Percentiles rank a stretch among this genome's conserved stretches.
phyloP scores from a whole-genome alignment of 768 basidiomycete species.

The Pleurotus ostreatus region DNA sequence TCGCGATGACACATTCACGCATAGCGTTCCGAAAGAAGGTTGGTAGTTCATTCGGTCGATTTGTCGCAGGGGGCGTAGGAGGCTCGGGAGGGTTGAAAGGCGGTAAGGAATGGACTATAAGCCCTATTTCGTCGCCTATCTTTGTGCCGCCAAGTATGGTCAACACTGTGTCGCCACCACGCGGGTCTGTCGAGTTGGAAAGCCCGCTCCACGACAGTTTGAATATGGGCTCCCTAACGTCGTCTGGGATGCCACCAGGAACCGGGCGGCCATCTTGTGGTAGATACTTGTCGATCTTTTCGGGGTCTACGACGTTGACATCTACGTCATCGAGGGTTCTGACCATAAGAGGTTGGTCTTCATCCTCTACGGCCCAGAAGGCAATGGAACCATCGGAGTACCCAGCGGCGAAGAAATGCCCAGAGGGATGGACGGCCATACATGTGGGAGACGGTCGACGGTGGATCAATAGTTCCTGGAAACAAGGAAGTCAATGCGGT shows the following conservation, averaged over 20 bases:
- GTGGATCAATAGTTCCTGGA: constrained; percentile 64
- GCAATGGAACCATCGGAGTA: constrained; percentile 79
- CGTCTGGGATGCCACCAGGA: constrained; percentile 8
- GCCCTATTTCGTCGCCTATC: constrained; percentile 48
- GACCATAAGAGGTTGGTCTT: constrained; percentile 70
- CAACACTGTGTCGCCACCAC: constrained; percentile 70
- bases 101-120: constrained; percentile 69
- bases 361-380: constrained; percentile 80
- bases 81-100: constrained; percentile 54
- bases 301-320: constrained; percentile 51
- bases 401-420: constrained; percentile 74
- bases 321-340: constrained; percentile 58
- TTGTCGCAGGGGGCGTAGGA: constrained; percentile 25
- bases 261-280: constrained; percentile 8
- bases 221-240: constrained; percentile 71
- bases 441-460: constrained; percentile 68
- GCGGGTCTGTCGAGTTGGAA: constrained; percentile 57
- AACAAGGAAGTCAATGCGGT: not conserved
- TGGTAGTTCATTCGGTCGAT: constrained; percentile 32
- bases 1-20: constrained; percentile 49
- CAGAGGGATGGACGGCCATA: constrained; percentile 69
- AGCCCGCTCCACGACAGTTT: constrained; percentile 84
- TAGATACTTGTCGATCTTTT: constrained; percentile 39
- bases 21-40: constrained; percentile 58
- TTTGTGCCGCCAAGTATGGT: constrained; percentile 75